Evolutionary conservation across 2,329 filamentous ascomycete species (phyloP).

Genomic region (Alternaria sp.): DNA sequence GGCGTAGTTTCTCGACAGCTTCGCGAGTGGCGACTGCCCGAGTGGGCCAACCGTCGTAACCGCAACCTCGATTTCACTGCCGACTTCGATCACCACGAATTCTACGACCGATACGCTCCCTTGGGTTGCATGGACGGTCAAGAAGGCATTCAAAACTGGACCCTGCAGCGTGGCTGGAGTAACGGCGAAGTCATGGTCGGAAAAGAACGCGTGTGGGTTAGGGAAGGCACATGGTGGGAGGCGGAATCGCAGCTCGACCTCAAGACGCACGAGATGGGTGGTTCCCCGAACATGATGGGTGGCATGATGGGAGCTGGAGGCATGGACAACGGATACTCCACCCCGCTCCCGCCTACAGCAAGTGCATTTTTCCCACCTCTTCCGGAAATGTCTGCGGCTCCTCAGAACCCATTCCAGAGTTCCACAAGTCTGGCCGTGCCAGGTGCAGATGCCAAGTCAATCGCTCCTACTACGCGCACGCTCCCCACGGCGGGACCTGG

Average conservation of each 20-base stretch:
- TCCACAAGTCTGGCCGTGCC: conserved; percentile 53
- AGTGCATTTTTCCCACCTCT: conserved; percentile 72
- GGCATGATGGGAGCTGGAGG: conserved; percentile 63
- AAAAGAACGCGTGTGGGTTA: conserved; percentile 92
- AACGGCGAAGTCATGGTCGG: conserved; percentile 95
- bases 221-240: conserved; percentile 96
- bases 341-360: conserved; percentile 57
- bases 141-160: conserved; percentile 93
- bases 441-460: conserved; percentile 51
- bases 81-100: conserved; percentile 94
- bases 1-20: conserved; percentile 91
- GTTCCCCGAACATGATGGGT: conserved; percentile 49
- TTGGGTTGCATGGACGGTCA: conserved; percentile 88
- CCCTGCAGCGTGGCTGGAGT: conserved; percentile 94
- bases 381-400: conserved; percentile 66
- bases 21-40: conserved; percentile 88
- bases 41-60: conserved; percentile 95
- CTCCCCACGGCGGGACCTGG: conserved; percentile 63
- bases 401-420: conserved; percentile 71
- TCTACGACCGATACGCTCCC: conserved; percentile 78
- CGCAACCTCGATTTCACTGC: conserved; percentile 93
- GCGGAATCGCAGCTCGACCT: conserved; percentile 94
- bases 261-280: conserved; percentile 65
- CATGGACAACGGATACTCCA: conserved; percentile 76
- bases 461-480: conserved; percentile 67